Evolutionary conservation across 257 asterid species (phyloP).

Genomic region (Haberlea rhodopensis): DNA sequence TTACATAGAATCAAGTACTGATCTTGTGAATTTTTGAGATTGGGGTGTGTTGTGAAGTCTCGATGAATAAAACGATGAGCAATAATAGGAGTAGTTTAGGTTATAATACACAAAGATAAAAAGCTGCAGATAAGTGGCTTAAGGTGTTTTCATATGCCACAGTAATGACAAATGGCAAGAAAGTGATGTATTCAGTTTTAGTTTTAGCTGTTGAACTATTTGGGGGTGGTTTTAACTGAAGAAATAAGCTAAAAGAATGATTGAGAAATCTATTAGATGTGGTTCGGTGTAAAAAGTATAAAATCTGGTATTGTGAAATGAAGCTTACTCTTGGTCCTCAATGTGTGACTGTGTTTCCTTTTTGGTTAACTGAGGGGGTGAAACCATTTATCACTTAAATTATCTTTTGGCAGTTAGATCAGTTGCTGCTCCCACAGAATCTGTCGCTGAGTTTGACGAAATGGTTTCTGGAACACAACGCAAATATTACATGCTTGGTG

Average conservation of each 20-base stretch:
- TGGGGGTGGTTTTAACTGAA: neutral
- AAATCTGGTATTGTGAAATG: neutral
- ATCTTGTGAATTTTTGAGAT: too few relatives aligned
- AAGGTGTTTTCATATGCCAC: too few relatives aligned
- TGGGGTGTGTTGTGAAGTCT: too few relatives aligned
- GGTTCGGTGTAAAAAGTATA: neutral
- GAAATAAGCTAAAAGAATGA: neutral
- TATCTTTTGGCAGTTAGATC: constrained; percentile 65
- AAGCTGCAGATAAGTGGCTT: neutral
- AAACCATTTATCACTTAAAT: neutral
- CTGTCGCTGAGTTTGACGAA: constrained; percentile 72
- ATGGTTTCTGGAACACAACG: constrained; percentile 88
- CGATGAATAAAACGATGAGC: too few relatives aligned
- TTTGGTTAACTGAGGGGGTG: constrained; percentile 19
- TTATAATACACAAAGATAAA: neutral
- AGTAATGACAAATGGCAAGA: neutral
- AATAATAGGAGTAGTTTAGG: neutral
- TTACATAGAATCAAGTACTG: too few relatives aligned
- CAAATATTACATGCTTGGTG: constrained; percentile 97
- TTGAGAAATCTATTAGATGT: neutral
- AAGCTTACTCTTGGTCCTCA: neutral
- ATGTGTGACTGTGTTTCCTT: neutral
- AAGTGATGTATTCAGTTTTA: too few relatives aligned
- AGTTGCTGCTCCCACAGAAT: constrained; percentile 73
- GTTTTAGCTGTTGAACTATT: neutral